A percentile compares a stretch with the other conserved stretches of the same genome.
These are phyloP conservation scores for Leccinum boreale DNA, from an alignment of 768 basidiomycete species.

Conservation along the genomic window DNA sequence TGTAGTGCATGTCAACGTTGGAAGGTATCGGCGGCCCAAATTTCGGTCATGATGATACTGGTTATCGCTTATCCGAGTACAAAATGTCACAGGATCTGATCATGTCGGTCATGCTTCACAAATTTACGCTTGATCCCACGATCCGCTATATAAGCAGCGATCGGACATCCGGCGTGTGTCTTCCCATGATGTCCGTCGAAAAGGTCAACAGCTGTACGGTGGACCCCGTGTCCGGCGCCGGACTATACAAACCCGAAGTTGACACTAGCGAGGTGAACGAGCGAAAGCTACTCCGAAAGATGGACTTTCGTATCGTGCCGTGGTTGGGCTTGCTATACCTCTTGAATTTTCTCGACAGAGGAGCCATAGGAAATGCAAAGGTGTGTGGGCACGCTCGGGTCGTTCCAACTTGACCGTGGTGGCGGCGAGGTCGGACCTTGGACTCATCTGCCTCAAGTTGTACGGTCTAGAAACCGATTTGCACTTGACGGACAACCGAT, in stretches of 20 bases:
- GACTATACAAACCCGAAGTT: slow-evolving; percentile 47
- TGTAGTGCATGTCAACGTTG: slow-evolving; percentile 24
- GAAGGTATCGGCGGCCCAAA: not conserved
- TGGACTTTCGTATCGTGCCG: slow-evolving; percentile 68
- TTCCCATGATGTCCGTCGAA: slow-evolving; percentile 2
- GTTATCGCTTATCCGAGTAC: not conserved
- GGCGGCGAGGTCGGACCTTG: not conserved
- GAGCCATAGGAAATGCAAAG: slow-evolving; percentile 71
- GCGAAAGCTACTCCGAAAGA: slow-evolving; percentile 50
- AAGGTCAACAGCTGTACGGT: not conserved
- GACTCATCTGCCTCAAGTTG: slow-evolving; percentile 37
- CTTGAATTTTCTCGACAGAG: slow-evolving; percentile 64
- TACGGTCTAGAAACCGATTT: slow-evolving; percentile 57
- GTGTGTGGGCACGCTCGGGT: slow-evolving; percentile 32
- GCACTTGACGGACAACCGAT: slow-evolving; percentile 59
- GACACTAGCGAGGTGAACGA: slow-evolving; percentile 55
- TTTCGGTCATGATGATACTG: not conserved
- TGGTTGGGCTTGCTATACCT: slow-evolving; percentile 75
- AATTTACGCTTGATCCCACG: not conserved
- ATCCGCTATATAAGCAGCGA: not conserved
- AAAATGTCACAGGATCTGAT: not conserved
- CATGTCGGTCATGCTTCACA: not conserved
- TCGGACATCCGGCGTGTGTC: not conserved
- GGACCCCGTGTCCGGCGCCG: not conserved
- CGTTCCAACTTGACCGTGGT: not conserved